phyloP scores from a whole-genome alignment of 225 moss, liverwort and hornwort genomes.

The Marchantia polymorpha region DNA sequence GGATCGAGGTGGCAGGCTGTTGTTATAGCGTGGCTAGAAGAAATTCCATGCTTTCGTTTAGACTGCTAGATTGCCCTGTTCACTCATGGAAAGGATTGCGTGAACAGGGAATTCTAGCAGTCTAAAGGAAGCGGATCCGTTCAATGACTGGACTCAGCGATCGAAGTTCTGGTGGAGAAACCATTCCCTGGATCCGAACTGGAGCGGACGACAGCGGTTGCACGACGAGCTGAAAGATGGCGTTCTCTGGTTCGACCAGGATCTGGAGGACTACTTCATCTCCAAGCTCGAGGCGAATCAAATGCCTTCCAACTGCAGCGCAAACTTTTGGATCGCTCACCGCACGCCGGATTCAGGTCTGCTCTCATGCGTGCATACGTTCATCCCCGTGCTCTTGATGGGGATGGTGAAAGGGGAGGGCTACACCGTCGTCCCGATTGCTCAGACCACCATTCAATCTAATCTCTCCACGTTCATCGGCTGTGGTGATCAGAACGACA shows the following conservation, averaged over 20 bases:
- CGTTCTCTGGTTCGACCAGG: slow-evolving; percentile 29
- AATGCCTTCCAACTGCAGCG: slow-evolving; percentile 27
- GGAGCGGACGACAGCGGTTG: slow-evolving; percentile 30
- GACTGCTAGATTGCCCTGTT: slow-evolving; percentile 17
- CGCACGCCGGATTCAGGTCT: slow-evolving; percentile 30
- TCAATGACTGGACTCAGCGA: slow-evolving; percentile 23
- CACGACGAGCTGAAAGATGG: slow-evolving; percentile 7
- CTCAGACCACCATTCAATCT: background rate
- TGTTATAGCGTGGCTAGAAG: background rate
- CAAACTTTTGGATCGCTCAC: slow-evolving; percentile 38
- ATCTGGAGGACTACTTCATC: slow-evolving; percentile 25
- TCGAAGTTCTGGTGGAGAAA: slow-evolving; percentile 26
- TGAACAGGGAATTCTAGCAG: slow-evolving; percentile 14
- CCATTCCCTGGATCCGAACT: slow-evolving; percentile 20
- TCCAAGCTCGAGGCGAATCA: slow-evolving; percentile 28
- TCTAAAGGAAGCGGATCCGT: slow-evolving; percentile 10
- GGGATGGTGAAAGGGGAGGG: slow-evolving; percentile 28
- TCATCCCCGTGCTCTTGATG: slow-evolving; percentile 27
- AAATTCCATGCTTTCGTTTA: background rate
- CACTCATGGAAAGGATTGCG: slow-evolving; percentile 8
- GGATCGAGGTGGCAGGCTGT: background rate
- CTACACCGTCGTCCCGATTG: slow-evolving; percentile 19
- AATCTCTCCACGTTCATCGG: slow-evolving; percentile 31
- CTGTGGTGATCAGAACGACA: slow-evolving; percentile 17
- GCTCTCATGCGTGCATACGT: slow-evolving; percentile 23